Conservation (phyloP, 2,329 filamentous ascomycete genomes). For the Didymella pomorum region DNA sequence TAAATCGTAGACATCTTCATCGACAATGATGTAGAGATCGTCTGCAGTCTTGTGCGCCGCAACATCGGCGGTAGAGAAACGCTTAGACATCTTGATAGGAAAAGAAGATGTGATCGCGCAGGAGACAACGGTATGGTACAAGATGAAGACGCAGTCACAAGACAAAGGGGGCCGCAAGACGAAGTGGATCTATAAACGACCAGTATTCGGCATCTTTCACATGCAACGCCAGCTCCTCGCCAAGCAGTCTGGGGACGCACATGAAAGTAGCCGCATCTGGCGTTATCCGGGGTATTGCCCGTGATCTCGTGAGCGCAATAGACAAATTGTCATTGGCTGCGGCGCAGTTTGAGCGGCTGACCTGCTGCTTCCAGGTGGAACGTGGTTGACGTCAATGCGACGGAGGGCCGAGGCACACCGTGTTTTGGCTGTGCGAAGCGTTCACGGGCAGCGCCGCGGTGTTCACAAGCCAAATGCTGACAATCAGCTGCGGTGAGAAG, state of each 20-base stretch:
- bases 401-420: constrained; percentile 39
- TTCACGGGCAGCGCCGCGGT: constrained; percentile 13
- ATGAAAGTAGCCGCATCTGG: constrained; percentile 39
- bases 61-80: constrained; percentile 84
- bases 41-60: constrained; percentile 89
- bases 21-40: constrained; percentile 87
- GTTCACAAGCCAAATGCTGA: constrained; percentile 24
- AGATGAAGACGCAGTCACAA: constrained; percentile 25
- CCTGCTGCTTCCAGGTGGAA: constrained; percentile 35
- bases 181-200: constrained; percentile 35
- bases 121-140: constrained; percentile 25
- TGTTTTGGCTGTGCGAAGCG: constrained; percentile 1
- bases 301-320: constrained; percentile 44
- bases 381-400: constrained; percentile 40
- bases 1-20: constrained; percentile 94
- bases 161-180: constrained; percentile 29
- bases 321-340: constrained; percentile 39
- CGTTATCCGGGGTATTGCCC: constrained; percentile 32
- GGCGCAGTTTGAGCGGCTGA: constrained; percentile 23
- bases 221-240: constrained; percentile 42
- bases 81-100: constrained; percentile 76
- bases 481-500: constrained; percentile 10
- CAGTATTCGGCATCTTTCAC: constrained; percentile 43
- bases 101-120: constrained; percentile 18
- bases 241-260: constrained; percentile 41